Evolutionary conservation across 1,284 basidiomycete genomes (phyloP).

Genomic region (Pisolithus thermaeus): DNA sequence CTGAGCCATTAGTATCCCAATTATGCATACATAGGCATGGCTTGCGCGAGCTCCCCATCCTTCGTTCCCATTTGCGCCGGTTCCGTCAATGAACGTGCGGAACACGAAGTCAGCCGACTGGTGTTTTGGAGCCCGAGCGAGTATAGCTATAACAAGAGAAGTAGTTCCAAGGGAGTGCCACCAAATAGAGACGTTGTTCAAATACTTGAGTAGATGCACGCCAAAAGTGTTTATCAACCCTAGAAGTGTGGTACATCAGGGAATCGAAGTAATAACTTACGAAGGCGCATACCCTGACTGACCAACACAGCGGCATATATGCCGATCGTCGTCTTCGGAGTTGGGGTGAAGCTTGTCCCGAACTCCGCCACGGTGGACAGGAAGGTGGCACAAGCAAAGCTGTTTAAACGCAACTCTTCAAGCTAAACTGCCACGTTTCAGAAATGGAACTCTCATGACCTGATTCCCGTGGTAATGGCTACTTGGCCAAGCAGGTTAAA

Average conservation of each 20-base stretch:
- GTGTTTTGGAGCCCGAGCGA: conserved; percentile 64
- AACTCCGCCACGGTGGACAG: conserved; percentile 59
- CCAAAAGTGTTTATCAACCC: conserved; percentile 70
- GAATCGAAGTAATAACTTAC: neutral
- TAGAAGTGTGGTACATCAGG: conserved; percentile 4
- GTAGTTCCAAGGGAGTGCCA: conserved; percentile 70
- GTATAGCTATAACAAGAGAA: conserved; percentile 57
- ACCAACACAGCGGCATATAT: conserved; percentile 68
- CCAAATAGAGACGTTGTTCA: conserved; percentile 69
- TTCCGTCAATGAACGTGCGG: conserved; percentile 62
- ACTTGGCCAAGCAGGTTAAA: conserved; percentile 75
- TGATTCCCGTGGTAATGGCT: conserved; percentile 70
- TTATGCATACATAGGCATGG: conserved; percentile 61
- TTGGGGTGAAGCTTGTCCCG: conserved; percentile 51
- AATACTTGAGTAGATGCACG: conserved; percentile 53
- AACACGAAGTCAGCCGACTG: conserved; percentile 68
- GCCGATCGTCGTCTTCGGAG: conserved; percentile 56
- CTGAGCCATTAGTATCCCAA: conserved; percentile 68
- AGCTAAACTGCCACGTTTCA: neutral
- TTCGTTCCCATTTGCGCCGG: conserved; percentile 44
- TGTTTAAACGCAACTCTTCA: conserved; percentile 18
- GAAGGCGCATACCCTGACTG: conserved; percentile 40
- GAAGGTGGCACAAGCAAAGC: conserved; percentile 66
- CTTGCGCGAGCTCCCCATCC: conserved; percentile 68
- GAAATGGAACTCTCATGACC: conserved; percentile 27